Evolutionary conservation across 2,329 filamentous ascomycete species (phyloP), one percentile per base, ranked within the genome.

Genomic region (Metarhizium humberi): DNA sequence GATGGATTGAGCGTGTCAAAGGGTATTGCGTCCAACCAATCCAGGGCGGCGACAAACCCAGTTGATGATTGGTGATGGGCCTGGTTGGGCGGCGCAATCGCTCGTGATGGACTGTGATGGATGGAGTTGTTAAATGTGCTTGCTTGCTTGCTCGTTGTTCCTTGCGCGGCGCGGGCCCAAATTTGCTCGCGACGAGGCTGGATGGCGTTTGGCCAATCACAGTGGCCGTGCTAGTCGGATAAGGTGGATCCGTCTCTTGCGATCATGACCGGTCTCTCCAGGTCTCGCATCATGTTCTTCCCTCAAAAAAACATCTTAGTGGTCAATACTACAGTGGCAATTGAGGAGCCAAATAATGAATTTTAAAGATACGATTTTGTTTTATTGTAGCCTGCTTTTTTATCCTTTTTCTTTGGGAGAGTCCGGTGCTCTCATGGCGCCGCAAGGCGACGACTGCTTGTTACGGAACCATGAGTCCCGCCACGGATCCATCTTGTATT

Each of bases 171-270:
- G 61, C 62, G 61, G 63, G 62, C 62, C 69, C 66, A 69, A 70
- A 71, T 65, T 69, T 70, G 63, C 55, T 70, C 69, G 69, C 68
- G 67, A 70, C 68, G 59, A 69, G 68, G 66, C 64, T 67, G 61
- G 53, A 55, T 51, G 20, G 8, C 13, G 6, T 30, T 40, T 54
- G 54, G 18, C 69, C 68, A 69, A 71, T 71, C 54, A 60, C 6
- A 16, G 25, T 36, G 36, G 18, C 29, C 16, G 7, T 7, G 14
- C 5, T 11, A 13, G 10, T 4, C 6, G 25, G 25, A 4, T 13
- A 30, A 10, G 18, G n/a, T 53, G 54, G 54, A 29, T 16, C 54
- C 25, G 6, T 4, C 42, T 45, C 42, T 10, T 20, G 14, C 38
- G 14, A 40, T 13, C 11, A 40, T 16, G 10, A 40, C 5, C 38